Percentiles rank a stretch among this genome's conserved stretches.
These are phyloP conservation scores for Botrytis sinoallii DNA, from an alignment of 2,329 filamentous ascomycete genomes.

Conservation along the genomic window DNA sequence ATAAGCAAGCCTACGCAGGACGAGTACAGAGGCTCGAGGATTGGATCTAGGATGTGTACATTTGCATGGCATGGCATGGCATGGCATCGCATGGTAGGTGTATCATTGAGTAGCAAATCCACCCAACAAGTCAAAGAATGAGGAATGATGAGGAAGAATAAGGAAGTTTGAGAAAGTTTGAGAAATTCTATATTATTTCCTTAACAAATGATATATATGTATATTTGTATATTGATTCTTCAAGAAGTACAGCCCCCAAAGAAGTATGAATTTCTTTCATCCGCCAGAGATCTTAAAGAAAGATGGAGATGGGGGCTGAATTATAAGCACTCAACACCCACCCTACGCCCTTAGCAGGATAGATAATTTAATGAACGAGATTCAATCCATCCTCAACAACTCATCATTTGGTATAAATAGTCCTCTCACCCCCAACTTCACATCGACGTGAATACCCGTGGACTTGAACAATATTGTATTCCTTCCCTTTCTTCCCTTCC, in stretches of 20 bases:
- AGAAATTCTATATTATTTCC: background rate
- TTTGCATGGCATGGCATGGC: background rate
- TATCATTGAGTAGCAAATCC: background rate
- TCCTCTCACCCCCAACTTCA: background rate
- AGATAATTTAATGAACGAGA: background rate
- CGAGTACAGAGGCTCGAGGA: background rate
- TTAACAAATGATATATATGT: background rate
- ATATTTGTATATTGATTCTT: background rate
- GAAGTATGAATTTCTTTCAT: background rate
- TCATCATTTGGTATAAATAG: background rate
- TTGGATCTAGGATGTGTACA: background rate
- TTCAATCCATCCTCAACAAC: background rate
- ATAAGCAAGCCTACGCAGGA: background rate
- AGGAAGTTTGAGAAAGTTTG: background rate
- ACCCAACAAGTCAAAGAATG: too few relatives aligned
- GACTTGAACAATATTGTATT: background rate
- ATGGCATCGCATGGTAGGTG: background rate
- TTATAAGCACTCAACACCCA: background rate
- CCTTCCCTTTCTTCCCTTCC: background rate
- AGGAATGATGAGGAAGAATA: too few relatives aligned
- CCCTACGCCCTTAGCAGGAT: background rate
- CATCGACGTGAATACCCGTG: background rate
- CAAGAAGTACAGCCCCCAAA: too few relatives aligned
- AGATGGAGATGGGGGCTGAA: background rate
- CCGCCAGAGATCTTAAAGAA: too few relatives aligned